A percentile compares a stretch with the other conserved stretches of the same genome.
Evolutionary conservation across 225 moss, liverwort and hornwort genomes (phyloP).

Genomic region (Physcomitrium patens): DNA sequence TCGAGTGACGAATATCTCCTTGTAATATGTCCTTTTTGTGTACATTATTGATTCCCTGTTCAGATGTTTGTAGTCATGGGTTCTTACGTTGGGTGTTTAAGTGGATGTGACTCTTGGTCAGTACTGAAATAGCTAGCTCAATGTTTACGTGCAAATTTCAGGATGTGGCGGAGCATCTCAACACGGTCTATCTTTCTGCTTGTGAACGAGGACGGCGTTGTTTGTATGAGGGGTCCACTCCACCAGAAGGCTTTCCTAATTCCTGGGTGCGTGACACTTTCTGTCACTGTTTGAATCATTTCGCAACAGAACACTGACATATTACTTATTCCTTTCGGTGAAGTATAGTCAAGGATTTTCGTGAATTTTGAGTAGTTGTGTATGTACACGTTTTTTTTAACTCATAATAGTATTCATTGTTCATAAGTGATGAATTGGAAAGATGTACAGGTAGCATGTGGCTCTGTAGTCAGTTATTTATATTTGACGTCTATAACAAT

Average conservation of each 20-base stretch:
- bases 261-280: conserved; percentile 67
- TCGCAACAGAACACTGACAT: too few relatives aligned
- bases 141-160: conserved; percentile 37
- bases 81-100: conserved; percentile 18
- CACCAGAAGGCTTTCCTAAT: conserved; percentile 94
- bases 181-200: conserved; percentile 80
- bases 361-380: not conserved
- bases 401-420: not conserved
- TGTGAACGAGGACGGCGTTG: conserved; percentile 94
- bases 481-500: not conserved
- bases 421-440: not conserved
- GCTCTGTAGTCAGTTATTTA: not conserved
- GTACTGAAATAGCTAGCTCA: not conserved
- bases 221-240: conserved; percentile 96
- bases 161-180: conserved; percentile 96
- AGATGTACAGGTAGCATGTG: not conserved
- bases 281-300: conserved; percentile 10
- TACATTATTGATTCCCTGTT: not conserved
- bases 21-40: conserved; percentile 7
- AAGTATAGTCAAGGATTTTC: not conserved
- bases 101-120: conserved; percentile 10
- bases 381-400: not conserved
- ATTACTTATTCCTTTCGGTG: not conserved
- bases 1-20: conserved; percentile 3
- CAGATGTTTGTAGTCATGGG: conserved; percentile 9